Conservation (phyloP, 768 basidiomycete genomes). For the Russula sp. region DNA sequence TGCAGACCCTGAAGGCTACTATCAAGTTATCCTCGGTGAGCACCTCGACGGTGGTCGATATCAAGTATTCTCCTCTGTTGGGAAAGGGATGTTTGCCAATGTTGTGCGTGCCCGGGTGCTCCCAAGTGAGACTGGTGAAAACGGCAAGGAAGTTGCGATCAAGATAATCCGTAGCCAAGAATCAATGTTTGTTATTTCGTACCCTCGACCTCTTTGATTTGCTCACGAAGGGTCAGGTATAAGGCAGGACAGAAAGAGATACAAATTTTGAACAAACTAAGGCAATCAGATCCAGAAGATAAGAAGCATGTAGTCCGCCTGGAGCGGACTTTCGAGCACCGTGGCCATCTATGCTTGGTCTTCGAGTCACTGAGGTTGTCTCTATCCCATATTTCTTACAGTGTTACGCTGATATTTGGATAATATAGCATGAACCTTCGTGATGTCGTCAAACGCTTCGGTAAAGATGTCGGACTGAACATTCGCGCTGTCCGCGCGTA, state of each 20-base stretch:
- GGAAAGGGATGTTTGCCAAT: conserved; percentile 98
- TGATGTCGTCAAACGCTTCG: conserved; percentile 96
- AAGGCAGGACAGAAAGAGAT: conserved; percentile 92
- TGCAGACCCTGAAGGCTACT: conserved; percentile 94
- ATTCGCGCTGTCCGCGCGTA: conserved; percentile 98
- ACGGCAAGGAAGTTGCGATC: conserved; percentile 83
- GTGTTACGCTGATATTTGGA: conserved; percentile 9
- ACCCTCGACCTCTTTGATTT: background rate
- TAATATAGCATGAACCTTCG: conserved; percentile 86
- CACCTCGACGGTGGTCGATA: conserved; percentile 88
- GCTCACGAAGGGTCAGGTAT: conserved; percentile 51
- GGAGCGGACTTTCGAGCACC: conserved; percentile 92
- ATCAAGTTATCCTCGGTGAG: conserved; percentile 90
- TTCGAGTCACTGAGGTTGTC: conserved; percentile 88
- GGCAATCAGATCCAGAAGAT: conserved; percentile 89
- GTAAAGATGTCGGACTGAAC: conserved; percentile 95
- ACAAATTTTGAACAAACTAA: conserved; percentile 81
- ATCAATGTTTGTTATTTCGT: conserved; percentile 66
- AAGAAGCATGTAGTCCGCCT: conserved; percentile 95
- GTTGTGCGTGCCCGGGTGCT: conserved; percentile 88
- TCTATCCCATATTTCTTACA: background rate
- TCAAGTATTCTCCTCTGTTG: conserved; percentile 91
- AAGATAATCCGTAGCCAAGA: conserved; percentile 96
- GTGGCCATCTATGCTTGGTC: conserved; percentile 93
- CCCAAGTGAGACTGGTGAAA: conserved; percentile 49